A percentile compares a stretch with the other conserved stretches of the same genome.
These are phyloP conservation scores for Paulownia fortunei DNA, from an alignment of 257 asterid species.

Conservation along the genomic window DNA sequence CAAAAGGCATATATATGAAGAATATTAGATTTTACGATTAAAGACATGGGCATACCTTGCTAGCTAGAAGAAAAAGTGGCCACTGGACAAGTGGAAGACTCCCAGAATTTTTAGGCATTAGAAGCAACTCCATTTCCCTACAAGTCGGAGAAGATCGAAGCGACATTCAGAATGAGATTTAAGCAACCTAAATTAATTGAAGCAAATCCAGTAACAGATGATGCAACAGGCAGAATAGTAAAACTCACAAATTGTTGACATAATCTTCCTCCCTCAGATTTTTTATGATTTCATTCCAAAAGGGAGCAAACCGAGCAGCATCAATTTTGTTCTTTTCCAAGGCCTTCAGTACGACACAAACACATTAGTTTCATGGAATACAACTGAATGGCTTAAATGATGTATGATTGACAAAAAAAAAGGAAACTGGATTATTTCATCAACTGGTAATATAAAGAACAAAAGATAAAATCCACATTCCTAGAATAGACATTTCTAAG, in stretches of 20 bases:
- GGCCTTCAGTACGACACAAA: conserved; percentile 52
- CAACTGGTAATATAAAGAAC: conserved; percentile 6
- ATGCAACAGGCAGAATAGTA: conserved; percentile 22
- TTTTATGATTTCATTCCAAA: conserved; percentile 92
- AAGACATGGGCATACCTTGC: conserved; percentile 70
- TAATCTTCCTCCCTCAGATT: conserved; percentile 97
- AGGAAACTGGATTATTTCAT: conserved; percentile 24
- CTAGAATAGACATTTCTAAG: background rate
- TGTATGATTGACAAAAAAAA: background rate
- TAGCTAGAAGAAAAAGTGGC: conserved; percentile 95
- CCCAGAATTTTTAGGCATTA: conserved; percentile 84
- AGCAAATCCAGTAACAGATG: conserved; percentile 22
- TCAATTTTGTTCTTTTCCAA: conserved; percentile 66
- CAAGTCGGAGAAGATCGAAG: conserved; percentile 25
- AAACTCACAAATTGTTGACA: conserved; percentile 72
- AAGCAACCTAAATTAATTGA: conserved; percentile 5
- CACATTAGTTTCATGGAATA: conserved; percentile 24
- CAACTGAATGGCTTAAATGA: conserved; percentile 25
- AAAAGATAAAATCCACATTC: background rate
- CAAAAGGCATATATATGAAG: conserved; percentile 18
- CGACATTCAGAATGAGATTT: conserved; percentile 26
- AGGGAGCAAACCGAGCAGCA: conserved; percentile 94
- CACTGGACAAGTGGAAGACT: conserved; percentile 82
- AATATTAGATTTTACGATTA: conserved; percentile 18
- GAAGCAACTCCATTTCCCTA: conserved; percentile 96